Base-by-base conservation (phyloP, 2,329 filamentous ascomycete species). In the Aureobasidium sp. region DNA sequence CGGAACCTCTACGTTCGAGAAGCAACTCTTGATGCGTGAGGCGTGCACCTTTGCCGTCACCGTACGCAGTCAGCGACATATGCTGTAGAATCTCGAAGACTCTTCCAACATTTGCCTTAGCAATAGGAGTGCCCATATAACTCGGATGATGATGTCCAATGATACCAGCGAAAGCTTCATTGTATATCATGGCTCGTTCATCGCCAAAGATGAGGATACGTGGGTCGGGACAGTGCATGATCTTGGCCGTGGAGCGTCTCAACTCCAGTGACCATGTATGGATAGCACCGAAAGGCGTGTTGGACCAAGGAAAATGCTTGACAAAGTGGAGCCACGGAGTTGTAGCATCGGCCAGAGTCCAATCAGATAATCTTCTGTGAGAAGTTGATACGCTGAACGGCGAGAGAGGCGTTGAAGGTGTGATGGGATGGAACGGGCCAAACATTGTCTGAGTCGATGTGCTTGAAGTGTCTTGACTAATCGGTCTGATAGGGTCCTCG, bases 1-100 rank as follows among this genome's bases (percentile, higher is more conserved):
- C 29, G 25, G 69, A 72, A 13, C 72, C 74, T 36, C 71, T 66
- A 15, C 74, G 67, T 11, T 68, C 63, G 47, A 76, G 68, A 7
- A 69, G 54, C 18, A 76, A 55, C 11, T 69, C 70, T 23, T 71
- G 62, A 18, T 67, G 43, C 10, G 69, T 56, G 4, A 72, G 69
- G 15, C 66, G 67, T 20, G 64, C 59, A 2, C 67, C 56, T 33
- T 71, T 65, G 7, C 74, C 74, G 9, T 54, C 55, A 4, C 62
- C 48, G 16, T 73, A 71, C 50, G 74, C 73, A 33, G 69, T 20
- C 16, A 40, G 27, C 8, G 66, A 48, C 42, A 66, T 60, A 11
- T 59, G 58, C 25, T 31, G n/a, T 40, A 53, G 8, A 16, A 36
- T 23, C 6, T 47, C 36, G 25, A 64, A 51, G 25, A 54, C 33